These are phyloP conservation scores for Boletus reticulatus DNA, from an alignment of 768 basidiomycete genomes.

Conservation along the genomic window DNA sequence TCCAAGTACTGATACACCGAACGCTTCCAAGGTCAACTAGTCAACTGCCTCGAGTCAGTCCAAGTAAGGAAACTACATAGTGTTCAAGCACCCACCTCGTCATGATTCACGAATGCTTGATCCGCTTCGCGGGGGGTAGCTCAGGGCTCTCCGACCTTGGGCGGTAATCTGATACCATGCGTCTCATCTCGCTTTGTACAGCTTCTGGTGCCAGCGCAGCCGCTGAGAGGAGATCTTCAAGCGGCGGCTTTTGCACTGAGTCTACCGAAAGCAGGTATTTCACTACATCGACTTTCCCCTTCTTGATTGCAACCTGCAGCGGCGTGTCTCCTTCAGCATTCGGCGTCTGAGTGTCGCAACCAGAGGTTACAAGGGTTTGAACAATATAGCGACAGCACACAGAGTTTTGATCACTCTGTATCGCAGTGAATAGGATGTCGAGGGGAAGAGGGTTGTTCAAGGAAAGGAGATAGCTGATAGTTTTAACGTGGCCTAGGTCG, in stretches of 20 bases:
- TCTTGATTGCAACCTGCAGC: not conserved
- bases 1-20: too few species aligned
- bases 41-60: not conserved
- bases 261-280: not conserved
- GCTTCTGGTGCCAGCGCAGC: not conserved
- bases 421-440: not conserved
- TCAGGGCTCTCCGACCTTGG: not conserved
- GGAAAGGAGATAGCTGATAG: not conserved
- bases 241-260: not conserved
- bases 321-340: not conserved
- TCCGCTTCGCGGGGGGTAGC: not conserved
- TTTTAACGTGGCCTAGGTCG: not conserved
- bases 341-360: not conserved
- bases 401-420: not conserved
- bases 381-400: not conserved
- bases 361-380: not conserved
- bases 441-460: not conserved
- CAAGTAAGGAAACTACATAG: not conserved
- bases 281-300: not conserved
- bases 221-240: not conserved
- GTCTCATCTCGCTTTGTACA: not conserved
- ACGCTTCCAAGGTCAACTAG: too few species aligned
- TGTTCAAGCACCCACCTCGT: not conserved
- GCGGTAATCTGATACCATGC: not conserved
- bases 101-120: not conserved